Conservation (phyloP, 805 yeast species). For the Saccharomyces kudriavzevii region DNA sequence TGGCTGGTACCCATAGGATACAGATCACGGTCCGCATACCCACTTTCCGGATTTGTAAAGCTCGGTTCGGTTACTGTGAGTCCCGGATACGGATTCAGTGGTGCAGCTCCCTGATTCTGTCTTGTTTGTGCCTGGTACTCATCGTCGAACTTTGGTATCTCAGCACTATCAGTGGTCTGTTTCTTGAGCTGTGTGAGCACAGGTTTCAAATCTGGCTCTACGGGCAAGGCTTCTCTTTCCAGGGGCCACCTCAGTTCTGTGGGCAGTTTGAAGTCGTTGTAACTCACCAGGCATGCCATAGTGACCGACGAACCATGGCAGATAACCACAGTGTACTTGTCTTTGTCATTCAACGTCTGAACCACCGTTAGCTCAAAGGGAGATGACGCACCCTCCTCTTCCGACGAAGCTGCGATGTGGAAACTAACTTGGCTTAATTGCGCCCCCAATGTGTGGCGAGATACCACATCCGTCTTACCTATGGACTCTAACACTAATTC, state of each 20-base stretch:
- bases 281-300: background rate
- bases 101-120: background rate
- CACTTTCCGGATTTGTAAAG: background rate
- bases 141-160: constrained; percentile 31
- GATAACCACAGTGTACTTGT: background rate
- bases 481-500: constrained; percentile 5
- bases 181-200: background rate
- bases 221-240: background rate
- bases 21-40: constrained; percentile 30
- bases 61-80: constrained; percentile 1
- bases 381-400: background rate
- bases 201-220: background rate
- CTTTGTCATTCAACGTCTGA: background rate
- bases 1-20: constrained; percentile 28
- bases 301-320: background rate
- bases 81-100: constrained; percentile 3
- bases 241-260: background rate
- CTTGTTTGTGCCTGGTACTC: constrained; percentile 18
- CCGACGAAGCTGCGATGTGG: background rate
- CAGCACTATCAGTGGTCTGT: constrained; percentile 16
- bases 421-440: background rate
- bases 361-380: background rate
- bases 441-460: background rate
- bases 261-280: background rate
- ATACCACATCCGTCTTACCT: constrained; percentile 1